Evolutionary conservation across 805 yeast species (phyloP).

Genomic region (Lipomyces anomalus): DNA sequence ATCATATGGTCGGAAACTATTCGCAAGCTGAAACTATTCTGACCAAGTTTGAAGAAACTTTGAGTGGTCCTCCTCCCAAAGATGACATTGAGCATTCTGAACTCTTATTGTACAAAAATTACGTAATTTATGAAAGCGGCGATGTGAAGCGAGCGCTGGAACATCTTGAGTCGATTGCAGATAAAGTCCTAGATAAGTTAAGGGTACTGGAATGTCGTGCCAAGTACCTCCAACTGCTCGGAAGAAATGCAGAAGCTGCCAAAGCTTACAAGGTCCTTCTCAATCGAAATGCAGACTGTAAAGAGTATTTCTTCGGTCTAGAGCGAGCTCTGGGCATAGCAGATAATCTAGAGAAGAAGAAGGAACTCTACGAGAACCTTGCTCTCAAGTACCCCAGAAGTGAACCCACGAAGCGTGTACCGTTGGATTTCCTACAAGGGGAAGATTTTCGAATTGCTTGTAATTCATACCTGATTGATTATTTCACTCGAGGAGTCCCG

Average conservation of each 20-base stretch:
- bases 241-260: conserved; percentile 58
- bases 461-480: conserved; percentile 49
- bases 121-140: conserved; percentile 57
- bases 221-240: conserved; percentile 53
- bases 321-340: conserved; percentile 59
- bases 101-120: conserved; percentile 66
- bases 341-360: conserved; percentile 41
- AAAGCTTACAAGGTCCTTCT: conserved; percentile 60
- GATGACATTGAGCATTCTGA: conserved; percentile 67
- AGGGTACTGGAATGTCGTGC: conserved; percentile 65
- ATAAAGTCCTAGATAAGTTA: conserved; percentile 51
- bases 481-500: conserved; percentile 78
- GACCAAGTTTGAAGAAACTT: conserved; percentile 66
- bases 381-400: conserved; percentile 66
- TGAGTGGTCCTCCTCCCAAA: conserved; percentile 59
- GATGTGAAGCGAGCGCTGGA: conserved; percentile 59
- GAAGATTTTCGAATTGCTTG: conserved; percentile 50
- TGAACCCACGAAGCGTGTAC: conserved; percentile 73
- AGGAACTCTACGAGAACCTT: conserved; percentile 59
- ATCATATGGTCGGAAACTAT: conserved; percentile 64
- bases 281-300: conserved; percentile 80
- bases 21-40: conserved; percentile 66
- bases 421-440: conserved; percentile 57
- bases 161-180: conserved; percentile 46
- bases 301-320: conserved; percentile 56